These are phyloP conservation scores for Eremothecium coryli DNA, from an alignment of 1,139 yeast genomes.

Conservation along the genomic window DNA sequence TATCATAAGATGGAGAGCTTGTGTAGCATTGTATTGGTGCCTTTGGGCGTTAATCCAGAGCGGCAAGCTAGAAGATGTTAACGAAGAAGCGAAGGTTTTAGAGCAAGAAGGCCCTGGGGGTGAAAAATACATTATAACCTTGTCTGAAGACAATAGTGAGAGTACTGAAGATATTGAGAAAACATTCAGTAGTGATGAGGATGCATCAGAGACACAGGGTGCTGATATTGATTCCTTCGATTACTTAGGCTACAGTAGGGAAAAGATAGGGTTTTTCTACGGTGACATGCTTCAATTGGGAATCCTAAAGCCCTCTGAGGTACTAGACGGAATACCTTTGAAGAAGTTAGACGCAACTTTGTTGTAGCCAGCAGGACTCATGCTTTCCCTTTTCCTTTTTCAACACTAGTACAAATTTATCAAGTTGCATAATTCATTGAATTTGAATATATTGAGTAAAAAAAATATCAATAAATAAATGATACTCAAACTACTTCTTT, in stretches of 20 bases:
- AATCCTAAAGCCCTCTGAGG: conserved; percentile 35
- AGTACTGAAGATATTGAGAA: conserved; percentile 14
- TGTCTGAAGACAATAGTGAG: conserved; percentile 24
- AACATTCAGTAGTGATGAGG: background rate
- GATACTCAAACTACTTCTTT: no score
- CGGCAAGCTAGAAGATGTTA: conserved; percentile 33
- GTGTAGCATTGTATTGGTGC: conserved; percentile 75
- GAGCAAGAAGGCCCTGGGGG: conserved; percentile 38
- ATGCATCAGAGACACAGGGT: conserved; percentile 27
- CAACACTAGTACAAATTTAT: no score
- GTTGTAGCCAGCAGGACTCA: conserved; percentile 6
- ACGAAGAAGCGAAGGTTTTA: conserved; percentile 16
- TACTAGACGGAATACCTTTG: conserved; percentile 4
- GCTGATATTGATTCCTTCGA: conserved; percentile 67
- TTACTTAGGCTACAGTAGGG: conserved; percentile 63
- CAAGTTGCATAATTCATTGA: no score
- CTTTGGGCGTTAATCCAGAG: conserved; percentile 86
- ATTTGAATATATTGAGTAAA: no score
- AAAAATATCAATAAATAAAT: no score
- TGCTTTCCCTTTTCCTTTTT: background rate
- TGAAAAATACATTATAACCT: conserved; percentile 34
- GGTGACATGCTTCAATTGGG: conserved; percentile 67
- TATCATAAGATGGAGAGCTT: conserved; percentile 68
- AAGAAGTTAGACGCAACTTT: conserved; percentile 7
- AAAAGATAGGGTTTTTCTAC: conserved; percentile 63